These are phyloP conservation scores for Posidonia oceanica DNA, from an alignment of 116 monocot genomes.

Conservation along the genomic window DNA sequence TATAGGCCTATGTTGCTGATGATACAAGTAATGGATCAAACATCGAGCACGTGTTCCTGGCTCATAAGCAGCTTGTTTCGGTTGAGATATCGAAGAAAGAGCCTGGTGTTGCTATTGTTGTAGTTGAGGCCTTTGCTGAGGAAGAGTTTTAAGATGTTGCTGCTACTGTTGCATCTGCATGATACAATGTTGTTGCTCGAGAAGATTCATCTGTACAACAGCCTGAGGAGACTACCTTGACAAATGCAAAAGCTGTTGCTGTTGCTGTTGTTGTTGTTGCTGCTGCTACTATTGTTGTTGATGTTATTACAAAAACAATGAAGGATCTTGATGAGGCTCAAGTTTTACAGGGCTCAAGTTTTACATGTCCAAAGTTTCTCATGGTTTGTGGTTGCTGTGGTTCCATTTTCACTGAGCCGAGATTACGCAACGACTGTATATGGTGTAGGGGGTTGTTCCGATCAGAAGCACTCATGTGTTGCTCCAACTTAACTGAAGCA, in stretches of 20 bases:
- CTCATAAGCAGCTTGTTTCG: constrained; percentile 44
- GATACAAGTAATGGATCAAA: constrained; percentile 79
- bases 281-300: constrained; percentile 28
- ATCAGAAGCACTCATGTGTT: constrained; percentile 17
- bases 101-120: constrained; percentile 31
- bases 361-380: constrained; percentile 36
- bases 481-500: constrained; percentile 43
- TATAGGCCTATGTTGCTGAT: constrained; percentile 67
- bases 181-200: constrained; percentile 41
- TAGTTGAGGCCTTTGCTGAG: constrained; percentile 39
- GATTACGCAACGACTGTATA: constrained; percentile 10
- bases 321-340: constrained; percentile 39
- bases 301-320: constrained; percentile 34
- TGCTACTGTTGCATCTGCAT: constrained; percentile 44
- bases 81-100: constrained; percentile 36
- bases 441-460: constrained; percentile 12
- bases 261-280: constrained; percentile 18
- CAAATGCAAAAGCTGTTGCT: constrained; percentile 5
- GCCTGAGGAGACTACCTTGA: constrained; percentile 17
- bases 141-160: constrained; percentile 36
- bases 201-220: constrained; percentile 15
- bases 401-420: constrained; percentile 56
- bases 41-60: constrained; percentile 74
- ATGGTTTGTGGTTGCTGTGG: constrained; percentile 38
- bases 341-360: constrained; percentile 47